Percentiles rank a stretch among this genome's conserved stretches.
These are phyloP conservation scores for Trametes villosa DNA, from an alignment of 768 basidiomycete species.

Conservation along the genomic window DNA sequence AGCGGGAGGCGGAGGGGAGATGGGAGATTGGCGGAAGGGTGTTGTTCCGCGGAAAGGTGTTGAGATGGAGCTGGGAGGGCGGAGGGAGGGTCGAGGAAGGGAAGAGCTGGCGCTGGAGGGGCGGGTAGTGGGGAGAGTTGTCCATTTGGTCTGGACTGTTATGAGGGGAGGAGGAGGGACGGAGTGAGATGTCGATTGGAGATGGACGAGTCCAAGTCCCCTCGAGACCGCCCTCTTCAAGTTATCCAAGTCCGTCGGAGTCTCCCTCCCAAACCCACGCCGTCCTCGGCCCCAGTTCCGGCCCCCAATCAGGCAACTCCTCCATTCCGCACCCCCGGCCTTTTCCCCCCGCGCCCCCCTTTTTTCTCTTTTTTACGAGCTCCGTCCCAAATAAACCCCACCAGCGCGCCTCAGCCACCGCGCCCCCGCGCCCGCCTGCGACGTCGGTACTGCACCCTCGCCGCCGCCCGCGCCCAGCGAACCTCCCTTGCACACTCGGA, in stretches of 20 bases:
- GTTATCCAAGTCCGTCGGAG: background rate
- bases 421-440: background rate
- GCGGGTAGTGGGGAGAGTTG: slow-evolving; percentile 30
- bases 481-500: slow-evolving; percentile 4
- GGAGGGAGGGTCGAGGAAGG: slow-evolving; percentile 49
- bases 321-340: background rate
- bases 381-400: background rate
- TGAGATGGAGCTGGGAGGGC: slow-evolving; percentile 45
- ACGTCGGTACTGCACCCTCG: background rate
- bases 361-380: background rate
- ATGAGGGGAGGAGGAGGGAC: slow-evolving; percentile 15
- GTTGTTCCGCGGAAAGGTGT: slow-evolving; percentile 41
- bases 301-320: slow-evolving; percentile 12
- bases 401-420: background rate
- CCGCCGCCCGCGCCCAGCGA: background rate
- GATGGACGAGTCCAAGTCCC: background rate
- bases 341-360: background rate
- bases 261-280: background rate
- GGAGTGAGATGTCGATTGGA: background rate
- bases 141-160: slow-evolving; percentile 31
- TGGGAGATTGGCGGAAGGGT: slow-evolving; percentile 47
- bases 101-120: slow-evolving; percentile 43
- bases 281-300: no score
- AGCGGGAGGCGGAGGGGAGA: slow-evolving; percentile 32
- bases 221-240: background rate